These are phyloP conservation scores for Aspergillus sp. DNA, from an alignment of 2,329 filamentous ascomycete genomes.

Conservation along the genomic window DNA sequence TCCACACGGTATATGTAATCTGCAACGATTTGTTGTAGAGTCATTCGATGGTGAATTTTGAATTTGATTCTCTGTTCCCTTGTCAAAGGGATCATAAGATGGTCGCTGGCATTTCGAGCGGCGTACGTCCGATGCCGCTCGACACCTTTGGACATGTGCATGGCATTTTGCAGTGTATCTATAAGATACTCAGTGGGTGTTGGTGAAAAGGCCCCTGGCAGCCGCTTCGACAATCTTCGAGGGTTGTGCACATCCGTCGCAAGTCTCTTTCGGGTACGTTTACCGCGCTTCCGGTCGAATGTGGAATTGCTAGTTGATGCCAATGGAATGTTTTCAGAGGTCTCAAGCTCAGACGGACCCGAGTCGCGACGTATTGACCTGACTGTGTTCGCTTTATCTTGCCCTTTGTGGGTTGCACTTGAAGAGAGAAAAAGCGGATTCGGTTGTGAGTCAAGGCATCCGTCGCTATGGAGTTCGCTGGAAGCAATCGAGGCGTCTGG, in stretches of 20 bases:
- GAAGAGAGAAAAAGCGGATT: constrained; percentile 9
- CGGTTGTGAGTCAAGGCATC: constrained; percentile 14
- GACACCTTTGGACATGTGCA: constrained; percentile 11
- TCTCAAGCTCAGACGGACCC: too few species aligned
- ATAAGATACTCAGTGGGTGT: constrained; percentile 32
- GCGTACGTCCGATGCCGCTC: constrained; percentile 8
- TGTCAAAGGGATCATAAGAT: constrained; percentile 10
- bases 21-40: constrained; percentile 35
- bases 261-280: background rate
- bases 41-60: constrained; percentile 15
- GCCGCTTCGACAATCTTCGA: constrained; percentile 4
- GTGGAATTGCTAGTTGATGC: too few species aligned
- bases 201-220: constrained; percentile 2
- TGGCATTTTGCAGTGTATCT: constrained; percentile 24
- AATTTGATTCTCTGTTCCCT: constrained; percentile 7
- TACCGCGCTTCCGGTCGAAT: background rate
- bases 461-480: constrained; percentile 11
- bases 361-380: too few species aligned
- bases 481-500: constrained; percentile 6
- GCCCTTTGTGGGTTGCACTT: background rate
- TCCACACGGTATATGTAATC: constrained; percentile 38
- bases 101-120: background rate
- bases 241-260: constrained; percentile 1
- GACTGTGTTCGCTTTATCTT: background rate
- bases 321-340: too few species aligned